phyloP scores from a whole-genome alignment of 2,329 filamentous ascomycete species.

The Microdochium nivale region DNA sequence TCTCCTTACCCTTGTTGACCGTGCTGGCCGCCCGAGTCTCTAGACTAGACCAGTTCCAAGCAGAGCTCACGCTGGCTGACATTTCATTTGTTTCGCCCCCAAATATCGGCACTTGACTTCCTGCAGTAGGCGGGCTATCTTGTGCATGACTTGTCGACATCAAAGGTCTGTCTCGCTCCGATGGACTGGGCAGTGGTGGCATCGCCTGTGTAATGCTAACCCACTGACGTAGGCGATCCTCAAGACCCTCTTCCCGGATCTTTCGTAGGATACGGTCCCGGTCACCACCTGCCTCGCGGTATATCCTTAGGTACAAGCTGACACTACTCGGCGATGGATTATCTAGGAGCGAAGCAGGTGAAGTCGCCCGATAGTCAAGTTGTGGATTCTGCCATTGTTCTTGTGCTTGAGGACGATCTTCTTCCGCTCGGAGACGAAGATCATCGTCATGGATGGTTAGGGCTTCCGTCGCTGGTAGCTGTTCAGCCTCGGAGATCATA shows the following conservation, averaged over 20 bases:
- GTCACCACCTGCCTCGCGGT: conserved; percentile 51
- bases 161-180: background rate
- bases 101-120: too few relatives aligned
- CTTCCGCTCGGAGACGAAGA: background rate
- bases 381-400: too few relatives aligned
- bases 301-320: conserved; percentile 44
- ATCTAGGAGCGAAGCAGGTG: conserved; percentile 1
- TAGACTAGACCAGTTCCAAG: background rate
- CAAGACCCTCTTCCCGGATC: conserved; percentile 50
- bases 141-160: background rate
- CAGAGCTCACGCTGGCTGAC: background rate
- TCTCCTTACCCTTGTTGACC: background rate
- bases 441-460: background rate
- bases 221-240: conserved; percentile 51
- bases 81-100: background rate
- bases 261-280: conserved; percentile 50
- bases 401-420: too few relatives aligned
- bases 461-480: background rate
- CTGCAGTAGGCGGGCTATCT: background rate
- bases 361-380: background rate
- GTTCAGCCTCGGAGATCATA: background rate
- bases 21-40: background rate
- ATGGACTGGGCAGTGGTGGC: background rate
- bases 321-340: conserved; percentile 15
- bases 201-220: conserved; percentile 40